Conservation (phyloP, 2,329 filamentous ascomycete genomes). For the Gyromitra esculenta region DNA sequence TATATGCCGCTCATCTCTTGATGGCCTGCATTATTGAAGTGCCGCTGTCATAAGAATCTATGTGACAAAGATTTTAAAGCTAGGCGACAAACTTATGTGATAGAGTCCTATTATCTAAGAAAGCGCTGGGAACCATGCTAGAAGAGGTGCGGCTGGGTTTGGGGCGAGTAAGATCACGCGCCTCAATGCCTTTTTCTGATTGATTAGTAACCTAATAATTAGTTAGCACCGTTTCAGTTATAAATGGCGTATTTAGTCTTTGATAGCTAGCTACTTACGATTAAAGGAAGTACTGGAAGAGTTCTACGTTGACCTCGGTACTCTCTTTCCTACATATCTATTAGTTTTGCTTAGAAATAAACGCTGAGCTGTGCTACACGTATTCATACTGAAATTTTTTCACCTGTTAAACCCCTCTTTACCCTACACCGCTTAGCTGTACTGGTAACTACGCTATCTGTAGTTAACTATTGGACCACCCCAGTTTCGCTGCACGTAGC, state of each 20-base stretch:
- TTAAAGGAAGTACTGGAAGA: background rate
- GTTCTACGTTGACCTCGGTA: no score
- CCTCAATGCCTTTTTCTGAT: background rate
- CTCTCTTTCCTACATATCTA: no score
- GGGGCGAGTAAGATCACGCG: background rate
- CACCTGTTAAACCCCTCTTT: background rate
- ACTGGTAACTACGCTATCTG: background rate
- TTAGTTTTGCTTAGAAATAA: no score
- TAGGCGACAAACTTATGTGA: background rate
- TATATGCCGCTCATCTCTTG: background rate
- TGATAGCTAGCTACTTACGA: background rate
- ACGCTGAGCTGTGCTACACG: no score
- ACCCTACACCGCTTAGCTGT: background rate
- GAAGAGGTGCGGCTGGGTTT: background rate
- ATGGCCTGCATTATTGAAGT: background rate
- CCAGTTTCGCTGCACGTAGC: background rate
- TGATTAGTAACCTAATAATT: constrained; percentile 7
- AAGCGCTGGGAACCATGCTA: background rate
- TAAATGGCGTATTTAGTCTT: background rate
- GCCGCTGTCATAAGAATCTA: background rate
- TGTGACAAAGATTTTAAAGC: background rate
- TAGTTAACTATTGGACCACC: background rate
- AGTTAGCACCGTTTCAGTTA: background rate
- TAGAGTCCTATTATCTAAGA: background rate
- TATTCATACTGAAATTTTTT: no score